These are phyloP conservation scores for Xylaria sp. DNA, from an alignment of 2,329 filamentous ascomycete genomes.

Conservation along the genomic window DNA sequence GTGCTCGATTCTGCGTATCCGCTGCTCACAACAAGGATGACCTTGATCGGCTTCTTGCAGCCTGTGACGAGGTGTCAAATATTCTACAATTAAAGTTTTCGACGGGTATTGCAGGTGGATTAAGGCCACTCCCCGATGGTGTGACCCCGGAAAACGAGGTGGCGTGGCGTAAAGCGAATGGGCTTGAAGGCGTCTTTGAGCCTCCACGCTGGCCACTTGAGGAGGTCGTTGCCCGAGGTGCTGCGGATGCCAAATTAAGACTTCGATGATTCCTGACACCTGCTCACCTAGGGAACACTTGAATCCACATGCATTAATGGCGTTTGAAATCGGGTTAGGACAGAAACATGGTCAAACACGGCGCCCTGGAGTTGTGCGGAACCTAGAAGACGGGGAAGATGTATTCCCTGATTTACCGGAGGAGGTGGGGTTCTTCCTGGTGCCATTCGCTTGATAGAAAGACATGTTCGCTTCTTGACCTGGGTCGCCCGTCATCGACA, in stretches of 20 bases:
- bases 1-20: constrained; percentile 95
- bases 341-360: constrained; percentile 44
- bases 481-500: constrained; percentile 38
- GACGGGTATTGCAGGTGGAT: constrained; percentile 92
- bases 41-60: constrained; percentile 86
- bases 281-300: constrained; percentile 31
- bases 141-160: constrained; percentile 77
- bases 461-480: constrained; percentile 47
- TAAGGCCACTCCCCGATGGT: constrained; percentile 78
- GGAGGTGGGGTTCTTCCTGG: constrained; percentile 38
- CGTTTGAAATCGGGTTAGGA: constrained; percentile 44
- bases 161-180: constrained; percentile 49
- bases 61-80: constrained; percentile 93
- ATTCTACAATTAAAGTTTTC: constrained; percentile 96
- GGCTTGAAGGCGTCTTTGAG: constrained; percentile 66
- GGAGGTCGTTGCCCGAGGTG: constrained; percentile 80
- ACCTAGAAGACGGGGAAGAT: constrained; percentile 39
- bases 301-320: constrained; percentile 44
- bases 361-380: constrained; percentile 49
- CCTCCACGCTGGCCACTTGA: constrained; percentile 87
- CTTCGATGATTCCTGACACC: constrained; percentile 64
- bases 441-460: constrained; percentile 46
- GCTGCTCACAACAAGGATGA: constrained; percentile 99
- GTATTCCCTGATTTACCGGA: constrained; percentile 41
- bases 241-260: constrained; percentile 78